A percentile compares a stretch with the other conserved stretches of the same genome.
phyloP scores from a whole-genome alignment of 306 rosid species.

The Aeschynomene evenia region DNA sequence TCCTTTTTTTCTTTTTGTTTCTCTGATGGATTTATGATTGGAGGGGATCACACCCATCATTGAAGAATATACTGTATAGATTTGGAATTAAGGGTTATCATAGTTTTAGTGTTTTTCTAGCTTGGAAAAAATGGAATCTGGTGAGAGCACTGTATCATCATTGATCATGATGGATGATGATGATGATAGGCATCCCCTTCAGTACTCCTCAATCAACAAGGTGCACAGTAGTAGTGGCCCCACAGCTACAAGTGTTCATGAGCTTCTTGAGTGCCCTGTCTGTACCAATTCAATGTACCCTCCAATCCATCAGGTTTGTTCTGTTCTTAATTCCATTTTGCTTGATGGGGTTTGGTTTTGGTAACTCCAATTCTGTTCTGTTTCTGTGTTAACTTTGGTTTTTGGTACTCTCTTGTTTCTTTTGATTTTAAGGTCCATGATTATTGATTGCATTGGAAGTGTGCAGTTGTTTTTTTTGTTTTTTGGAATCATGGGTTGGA shows the following conservation, averaged over 20 bases:
- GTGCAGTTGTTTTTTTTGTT: background rate
- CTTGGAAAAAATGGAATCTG: constrained; percentile 44
- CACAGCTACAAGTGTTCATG: constrained; percentile 48
- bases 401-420: background rate
- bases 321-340: constrained; percentile 16
- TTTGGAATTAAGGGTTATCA: background rate
- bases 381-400: background rate
- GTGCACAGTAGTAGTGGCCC: constrained; percentile 36
- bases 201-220: constrained; percentile 44
- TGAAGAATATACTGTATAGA: background rate
- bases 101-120: background rate
- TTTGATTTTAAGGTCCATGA: background rate
- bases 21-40: background rate
- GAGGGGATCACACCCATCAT: background rate
- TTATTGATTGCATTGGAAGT: background rate
- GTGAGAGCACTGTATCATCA: constrained; percentile 33
- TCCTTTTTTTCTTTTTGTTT: background rate
- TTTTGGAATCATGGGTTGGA: constrained; percentile 4
- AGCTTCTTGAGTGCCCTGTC: constrained; percentile 72
- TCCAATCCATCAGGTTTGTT: constrained; percentile 66
- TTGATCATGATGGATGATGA: constrained; percentile 48
- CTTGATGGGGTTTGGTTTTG: constrained; percentile 5
- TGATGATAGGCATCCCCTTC: constrained; percentile 36
- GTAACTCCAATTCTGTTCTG: background rate
- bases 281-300: constrained; percentile 71